phyloP scores from a whole-genome alignment of 352 stramenopile species.

The Phytophthora pluvialis region DNA sequence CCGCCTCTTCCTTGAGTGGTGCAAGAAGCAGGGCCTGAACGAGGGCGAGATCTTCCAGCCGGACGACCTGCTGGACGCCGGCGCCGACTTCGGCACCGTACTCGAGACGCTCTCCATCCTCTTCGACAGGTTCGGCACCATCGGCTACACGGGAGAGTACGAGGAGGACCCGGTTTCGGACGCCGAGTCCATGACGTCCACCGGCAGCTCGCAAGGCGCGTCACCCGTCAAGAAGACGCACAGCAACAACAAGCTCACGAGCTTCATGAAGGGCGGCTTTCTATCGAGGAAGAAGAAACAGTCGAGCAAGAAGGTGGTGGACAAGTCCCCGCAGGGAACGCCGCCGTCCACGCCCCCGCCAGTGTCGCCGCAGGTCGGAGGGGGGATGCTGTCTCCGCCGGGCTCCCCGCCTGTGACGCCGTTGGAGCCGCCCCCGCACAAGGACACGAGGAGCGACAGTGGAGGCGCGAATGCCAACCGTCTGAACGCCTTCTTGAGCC shows the following conservation, averaged over 20 bases:
- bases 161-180: conserved; percentile 79
- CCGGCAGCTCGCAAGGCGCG: conserved; percentile 56
- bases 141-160: conserved; percentile 59
- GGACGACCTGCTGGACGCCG: conserved; percentile 77
- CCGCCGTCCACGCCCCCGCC: conserved; percentile 66
- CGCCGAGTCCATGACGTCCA: conserved; percentile 67
- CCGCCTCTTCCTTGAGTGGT: conserved; percentile 85
- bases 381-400: conserved; percentile 38
- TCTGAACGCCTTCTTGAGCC: conserved; percentile 79
- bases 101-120: conserved; percentile 84
- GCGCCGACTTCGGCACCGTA: conserved; percentile 66
- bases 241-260: conserved; percentile 74
- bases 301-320: conserved; percentile 37
- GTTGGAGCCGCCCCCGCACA: conserved; percentile 32
- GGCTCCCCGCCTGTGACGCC: conserved; percentile 31
- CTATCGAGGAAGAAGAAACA: conserved; percentile 74
- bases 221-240: conserved; percentile 72
- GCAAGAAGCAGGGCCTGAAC: conserved; percentile 63
- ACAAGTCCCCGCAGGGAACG: conserved; percentile 55
- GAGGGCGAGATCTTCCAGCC: conserved; percentile 81
- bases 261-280: conserved; percentile 85
- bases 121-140: conserved; percentile 80
- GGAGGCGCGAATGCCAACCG: conserved; percentile 56
- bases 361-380: conserved; percentile 51
- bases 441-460: conserved; percentile 54